phyloP scores from a whole-genome alignment of 2,329 filamentous ascomycete genomes.

The Trichoderma atrobrunneum region DNA sequence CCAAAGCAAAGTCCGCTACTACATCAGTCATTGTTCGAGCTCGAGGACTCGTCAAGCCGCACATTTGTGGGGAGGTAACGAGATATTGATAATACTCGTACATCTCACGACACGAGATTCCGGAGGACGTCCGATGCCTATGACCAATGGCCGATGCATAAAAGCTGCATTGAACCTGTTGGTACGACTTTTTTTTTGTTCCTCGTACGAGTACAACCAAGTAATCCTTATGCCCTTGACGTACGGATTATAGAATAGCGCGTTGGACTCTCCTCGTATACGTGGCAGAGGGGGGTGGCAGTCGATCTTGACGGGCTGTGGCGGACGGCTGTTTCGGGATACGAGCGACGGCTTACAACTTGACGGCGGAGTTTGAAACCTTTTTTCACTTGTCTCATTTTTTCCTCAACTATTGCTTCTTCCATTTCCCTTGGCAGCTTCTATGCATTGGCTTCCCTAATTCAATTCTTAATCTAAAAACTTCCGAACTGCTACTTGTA shows the following conservation, averaged over 20 bases:
- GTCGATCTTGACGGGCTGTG: conserved; percentile 3
- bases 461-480: neutral
- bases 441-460: neutral
- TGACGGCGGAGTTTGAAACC: neutral
- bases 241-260: neutral
- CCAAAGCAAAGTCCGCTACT: neutral
- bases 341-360: conserved; percentile 10
- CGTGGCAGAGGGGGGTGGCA: neutral
- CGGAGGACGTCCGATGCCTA: neutral
- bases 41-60: conserved; percentile 14
- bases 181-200: neutral
- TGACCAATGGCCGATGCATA: neutral
- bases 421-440: neutral
- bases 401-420: neutral
- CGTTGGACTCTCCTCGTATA: neutral
- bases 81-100: neutral
- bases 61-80: neutral
- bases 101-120: neutral
- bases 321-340: conserved; percentile 15
- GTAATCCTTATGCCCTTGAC: neutral
- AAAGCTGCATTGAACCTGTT: neutral
- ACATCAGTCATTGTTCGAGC: conserved; percentile 13
- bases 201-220: neutral
- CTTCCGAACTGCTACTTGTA: neutral
- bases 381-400: neutral